Base-by-base conservation (phyloP, 2,329 filamentous ascomycete genomes). In the Tolypocladium guangdongense region DNA sequence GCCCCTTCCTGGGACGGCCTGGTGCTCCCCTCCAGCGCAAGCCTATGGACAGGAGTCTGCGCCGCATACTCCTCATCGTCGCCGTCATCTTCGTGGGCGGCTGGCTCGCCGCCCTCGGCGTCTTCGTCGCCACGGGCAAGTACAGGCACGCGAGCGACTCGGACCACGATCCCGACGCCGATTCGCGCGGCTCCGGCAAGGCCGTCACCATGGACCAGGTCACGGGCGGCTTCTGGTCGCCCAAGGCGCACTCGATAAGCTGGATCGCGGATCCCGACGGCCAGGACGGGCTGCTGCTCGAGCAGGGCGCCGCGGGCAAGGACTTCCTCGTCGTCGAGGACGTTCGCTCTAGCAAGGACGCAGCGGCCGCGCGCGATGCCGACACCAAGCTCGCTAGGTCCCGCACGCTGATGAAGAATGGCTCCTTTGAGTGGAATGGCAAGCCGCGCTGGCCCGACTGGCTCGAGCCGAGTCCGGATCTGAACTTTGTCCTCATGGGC, bases 261-360 rank as follows among this genome's bases (percentile, higher is more conserved):
- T 95, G 89, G 89, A 86, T 93, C 50, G 77, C 80, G 33, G 87
- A 88, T 1, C 80, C 87, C 1, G 74, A 83, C 48, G 87, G 85
- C 16, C 84, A 90, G 65, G 93, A 99, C 65, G 93, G 93, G 1
- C 68, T 97, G 55, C 69, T 99, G 59, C 78, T 99, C 22, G 87
- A 96, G 68, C 78, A 81, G 62, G 83, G 77, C 50, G 80, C 76
- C 0, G 63, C 68, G 1, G 82, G 78, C 6, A 83, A 88, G 62
- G 84, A 86, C 55, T 97, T 86, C 62, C 73, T 99, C 52, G 81
- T 93, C 2, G 88, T 96, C 1, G 87, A 96, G 66, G 90, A 97
- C 67, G 86, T 99, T 52, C 82, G 84, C 54, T 78, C 76, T 36
- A 59, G 61, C 27, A 62, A 66, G 11, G 53, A 50, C 10, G 54